phyloP scores from a whole-genome alignment of 352 stramenopile genomes.

The Plasmopara halstedii region DNA sequence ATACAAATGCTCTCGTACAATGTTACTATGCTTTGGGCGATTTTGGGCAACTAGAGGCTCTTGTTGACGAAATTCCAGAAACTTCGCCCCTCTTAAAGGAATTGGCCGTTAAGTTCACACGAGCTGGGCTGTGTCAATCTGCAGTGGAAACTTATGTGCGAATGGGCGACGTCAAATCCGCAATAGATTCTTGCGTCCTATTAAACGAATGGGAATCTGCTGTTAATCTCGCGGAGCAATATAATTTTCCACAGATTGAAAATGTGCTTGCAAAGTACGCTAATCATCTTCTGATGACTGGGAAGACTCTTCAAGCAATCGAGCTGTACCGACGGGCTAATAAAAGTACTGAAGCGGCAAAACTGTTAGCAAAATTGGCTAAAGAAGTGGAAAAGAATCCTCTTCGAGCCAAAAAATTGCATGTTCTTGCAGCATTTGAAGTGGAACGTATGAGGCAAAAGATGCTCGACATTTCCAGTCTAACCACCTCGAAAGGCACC shows the following conservation, averaged over 20 bases:
- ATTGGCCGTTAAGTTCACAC: conserved; percentile 85
- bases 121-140: conserved; percentile 70
- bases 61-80: conserved; percentile 82
- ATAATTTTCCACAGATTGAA: conserved; percentile 93
- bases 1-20: conserved; percentile 67
- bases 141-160: conserved; percentile 85
- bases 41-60: conserved; percentile 79
- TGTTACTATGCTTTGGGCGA: conserved; percentile 90
- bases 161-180: conserved; percentile 86
- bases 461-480: conserved; percentile 71
- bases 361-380: conserved; percentile 83
- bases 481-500: conserved; percentile 50
- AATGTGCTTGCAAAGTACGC: conserved; percentile 88
- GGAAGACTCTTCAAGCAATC: conserved; percentile 85
- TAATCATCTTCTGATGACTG: conserved; percentile 73
- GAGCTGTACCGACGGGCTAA: conserved; percentile 90
- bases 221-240: conserved; percentile 84
- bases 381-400: conserved; percentile 78
- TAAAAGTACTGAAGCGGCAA: conserved; percentile 89
- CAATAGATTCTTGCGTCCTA: conserved; percentile 90
- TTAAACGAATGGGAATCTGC: conserved; percentile 91
- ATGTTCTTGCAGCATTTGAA: conserved; percentile 91
- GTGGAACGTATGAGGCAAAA: conserved; percentile 90
- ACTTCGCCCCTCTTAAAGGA: conserved; percentile 70
- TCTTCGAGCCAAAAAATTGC: conserved; percentile 89